Base-by-base conservation (phyloP, 768 basidiomycete genomes). In the Rhizopogon salebrosus region DNA sequence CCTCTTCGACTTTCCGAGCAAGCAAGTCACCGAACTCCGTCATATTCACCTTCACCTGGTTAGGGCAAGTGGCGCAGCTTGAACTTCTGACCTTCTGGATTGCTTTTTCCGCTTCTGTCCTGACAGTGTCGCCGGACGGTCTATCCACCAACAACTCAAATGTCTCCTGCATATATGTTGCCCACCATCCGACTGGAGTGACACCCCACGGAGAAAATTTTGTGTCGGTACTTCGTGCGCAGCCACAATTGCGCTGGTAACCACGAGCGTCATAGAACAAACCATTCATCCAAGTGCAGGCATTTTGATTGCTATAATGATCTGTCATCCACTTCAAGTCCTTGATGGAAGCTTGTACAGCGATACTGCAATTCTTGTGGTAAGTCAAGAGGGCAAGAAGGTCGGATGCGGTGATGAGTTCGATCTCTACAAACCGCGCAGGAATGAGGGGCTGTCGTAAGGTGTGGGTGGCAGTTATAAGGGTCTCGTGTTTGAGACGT, bases 381-480 rank as follows among this genome's bases (percentile, higher is more conserved):
- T 65, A 64, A 18, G 54, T 43, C 3, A 67, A 53, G 10, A 71
- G 46, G 4, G 49, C 36, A n/a, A 68, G 63, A 3, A 72, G 50
- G 18, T 62, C 63, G 4, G 52, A 16, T 1, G 62, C 65, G 23
- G 56, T 60, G 23, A 73, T 62, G 27, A 64, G 10, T 1, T 49
- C 48, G 3, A 72, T 59, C 35, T 69, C 70, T 43, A 59, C 41
- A 14, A 63, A 59, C 53, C 63, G 60, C 0, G 51, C 37, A 0
- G 62, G 60, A 10, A 60, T 48, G 38, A 67, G 53, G 0, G 70
- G 61, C 23, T 60, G 51, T 2, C 54, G 27, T 40, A 73, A 55
- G 0, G 69, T 65, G 34, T 58, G 54, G 23, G 54, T 62, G n/a
- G 69, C 67, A 35, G 72, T 70, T 2, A 63, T 55, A 16, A 55